Base-by-base conservation (phyloP, 1,139 yeast genomes). In the Scheffersomyces cryptocercus region DNA sequence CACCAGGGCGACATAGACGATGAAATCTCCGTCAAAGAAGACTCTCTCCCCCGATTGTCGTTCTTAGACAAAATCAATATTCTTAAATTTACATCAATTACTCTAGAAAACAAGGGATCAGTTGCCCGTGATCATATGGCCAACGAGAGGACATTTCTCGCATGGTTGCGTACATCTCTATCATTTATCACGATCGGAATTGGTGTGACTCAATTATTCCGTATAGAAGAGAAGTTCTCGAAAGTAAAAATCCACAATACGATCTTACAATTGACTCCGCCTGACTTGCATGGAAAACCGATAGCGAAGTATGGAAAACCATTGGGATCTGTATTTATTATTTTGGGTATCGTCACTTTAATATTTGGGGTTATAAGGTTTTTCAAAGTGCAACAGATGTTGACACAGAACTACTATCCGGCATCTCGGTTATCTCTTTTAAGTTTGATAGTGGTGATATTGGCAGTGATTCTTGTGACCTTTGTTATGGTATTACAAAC, bases 121-220 rank as follows among this genome's bases (percentile, higher is more conserved):
- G 77, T 71, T 5, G 82, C 82, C 4, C 62, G 82, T 44, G 82
- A 77, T 51, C 82, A 77, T 38, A 59, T 87, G 63, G 91, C 95
- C 13, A 86, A 85, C 58, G 95, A 87, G 58, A 69, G 95, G 46
- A 87, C 95, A 0, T 82, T 81, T 46, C 67, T 87, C 11, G 93
- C 95, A 0, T 87, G 91, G 86, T 64, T 84, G 33, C 71, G 95
- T 47, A 86, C 95, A 0, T 68, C 75, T 3, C 55, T 73, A 20
- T 65, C 75, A 11, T 70, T 73, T 46, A 64, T 72, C 5, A 69
- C 76, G 12, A 62, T 72, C 35, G 77, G 77, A 1, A 65, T 73
- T 14, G 77, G 74, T 2, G 64, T 71, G 16, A 68, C 76, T 4
- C 77, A 73, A 50, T 61, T 73, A 42, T 69, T 72, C 49, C 56